These are phyloP conservation scores for Cairneyella variabilis DNA, from an alignment of 495 filamentous ascomycete genomes.

Conservation along the genomic window DNA sequence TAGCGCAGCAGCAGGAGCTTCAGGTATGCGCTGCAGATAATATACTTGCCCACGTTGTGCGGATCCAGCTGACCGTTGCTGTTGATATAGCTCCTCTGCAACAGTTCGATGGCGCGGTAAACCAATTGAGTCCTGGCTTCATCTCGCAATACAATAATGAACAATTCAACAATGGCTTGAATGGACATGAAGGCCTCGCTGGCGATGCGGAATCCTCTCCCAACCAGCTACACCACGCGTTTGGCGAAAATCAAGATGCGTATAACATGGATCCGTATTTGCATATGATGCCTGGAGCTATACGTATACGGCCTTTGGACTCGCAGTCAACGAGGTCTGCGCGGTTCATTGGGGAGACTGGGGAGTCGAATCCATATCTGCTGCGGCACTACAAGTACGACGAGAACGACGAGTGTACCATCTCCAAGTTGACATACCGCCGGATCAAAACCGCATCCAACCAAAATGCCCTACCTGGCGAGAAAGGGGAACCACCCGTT, in stretches of 20 bases:
- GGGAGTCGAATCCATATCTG: slow-evolving; percentile 27
- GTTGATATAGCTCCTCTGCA: slow-evolving; percentile 12
- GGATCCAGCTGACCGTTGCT: not conserved
- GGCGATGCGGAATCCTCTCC: slow-evolving; percentile 18
- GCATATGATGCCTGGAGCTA: slow-evolving; percentile 17
- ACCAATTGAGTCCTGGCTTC: slow-evolving; percentile 25
- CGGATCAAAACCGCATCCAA: slow-evolving; percentile 17
- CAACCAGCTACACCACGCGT: slow-evolving; percentile 17
- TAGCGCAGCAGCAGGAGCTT: slow-evolving; percentile 9
- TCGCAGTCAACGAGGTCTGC: slow-evolving; percentile 20
- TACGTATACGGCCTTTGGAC: slow-evolving; percentile 21
- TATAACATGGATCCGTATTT: slow-evolving; percentile 24
- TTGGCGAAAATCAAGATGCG: slow-evolving; percentile 9
- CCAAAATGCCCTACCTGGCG: slow-evolving; percentile 12
- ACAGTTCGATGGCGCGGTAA: slow-evolving; percentile 15
- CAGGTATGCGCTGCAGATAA: slow-evolving; percentile 14
- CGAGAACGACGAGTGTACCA: slow-evolving; percentile 28
- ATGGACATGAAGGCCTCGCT: slow-evolving; percentile 10
- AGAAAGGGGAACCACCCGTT: slow-evolving; percentile 23
- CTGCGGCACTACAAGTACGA: slow-evolving; percentile 27
- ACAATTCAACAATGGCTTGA: slow-evolving; percentile 18
- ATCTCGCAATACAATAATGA: slow-evolving; percentile 22
- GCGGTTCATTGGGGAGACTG: slow-evolving; percentile 26
- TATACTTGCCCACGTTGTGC: not conserved
- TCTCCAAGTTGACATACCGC: slow-evolving; percentile 26